Evolutionary conservation across 1,139 yeast genomes (phyloP).

Genomic region (Pichia sp.): DNA sequence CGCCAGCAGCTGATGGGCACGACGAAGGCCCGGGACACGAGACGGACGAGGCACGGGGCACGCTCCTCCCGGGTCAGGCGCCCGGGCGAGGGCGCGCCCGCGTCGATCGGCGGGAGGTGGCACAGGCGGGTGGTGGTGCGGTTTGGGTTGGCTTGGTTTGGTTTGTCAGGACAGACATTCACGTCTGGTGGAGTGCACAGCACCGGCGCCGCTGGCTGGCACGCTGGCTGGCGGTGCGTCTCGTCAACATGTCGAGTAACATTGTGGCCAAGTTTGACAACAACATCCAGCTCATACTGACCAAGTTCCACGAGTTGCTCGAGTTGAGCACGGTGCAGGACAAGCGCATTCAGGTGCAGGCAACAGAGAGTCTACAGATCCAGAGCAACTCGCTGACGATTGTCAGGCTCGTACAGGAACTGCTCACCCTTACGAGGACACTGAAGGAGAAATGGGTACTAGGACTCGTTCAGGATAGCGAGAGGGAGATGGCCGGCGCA

Average conservation of each 20-base stretch:
- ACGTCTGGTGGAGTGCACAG: no score
- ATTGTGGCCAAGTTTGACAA: conserved; percentile 28
- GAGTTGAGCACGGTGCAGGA: conserved; percentile 28
- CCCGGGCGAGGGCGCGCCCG: not conserved
- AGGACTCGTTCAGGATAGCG: no score
- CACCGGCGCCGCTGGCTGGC: not conserved
- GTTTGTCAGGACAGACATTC: no score
- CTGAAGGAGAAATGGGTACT: conserved; percentile 52
- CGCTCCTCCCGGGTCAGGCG: conserved; percentile 1
- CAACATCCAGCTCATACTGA: conserved; percentile 29
- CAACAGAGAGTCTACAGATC: conserved; percentile 49
- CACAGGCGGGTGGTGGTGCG: not conserved
- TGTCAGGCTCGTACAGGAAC: conserved; percentile 46
- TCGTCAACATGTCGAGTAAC: conserved; percentile 14
- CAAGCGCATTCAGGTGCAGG: conserved; percentile 44
- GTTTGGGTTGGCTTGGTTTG: no score
- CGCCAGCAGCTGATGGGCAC: no score
- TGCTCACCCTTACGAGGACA: conserved; percentile 41
- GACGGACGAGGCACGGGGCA: not conserved
- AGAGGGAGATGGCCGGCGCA: no score
- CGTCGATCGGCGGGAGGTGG: no score
- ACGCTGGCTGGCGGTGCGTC: no score
- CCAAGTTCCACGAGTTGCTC: conserved; percentile 29
- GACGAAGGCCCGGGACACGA: not conserved
- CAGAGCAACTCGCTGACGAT: conserved; percentile 48